Evolutionary conservation across 225 moss, liverwort and hornwort species (phyloP), one percentile per base, ranked within the genome.

Genomic region (Pseudisothecium myosuroides): DNA sequence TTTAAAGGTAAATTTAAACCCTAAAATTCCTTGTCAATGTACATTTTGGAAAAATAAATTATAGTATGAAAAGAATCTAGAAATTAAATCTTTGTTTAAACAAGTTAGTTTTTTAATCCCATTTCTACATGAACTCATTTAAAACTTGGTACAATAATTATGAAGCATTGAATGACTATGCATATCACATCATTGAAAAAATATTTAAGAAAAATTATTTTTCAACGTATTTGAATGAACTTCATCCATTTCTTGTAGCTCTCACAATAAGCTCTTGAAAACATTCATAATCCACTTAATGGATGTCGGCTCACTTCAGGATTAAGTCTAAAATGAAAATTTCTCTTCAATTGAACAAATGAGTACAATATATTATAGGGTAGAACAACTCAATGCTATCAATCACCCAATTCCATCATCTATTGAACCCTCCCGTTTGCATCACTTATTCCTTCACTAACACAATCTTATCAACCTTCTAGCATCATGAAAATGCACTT

Each of bases 361-460:
- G n/a, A n/a, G n/a, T n/a, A n/a, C 11, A 37, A 3, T 66, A 66
- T 36, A 1, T 19, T 66, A 66, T 10, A 34, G 27, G 12, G 12
- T 6, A 12, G 12, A 60, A 24, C 60, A 60, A 60, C 12, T 12
- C 4, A 22, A 4, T 58, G 23, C 10, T 11, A 4, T 58, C 4
- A 31, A 0, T 31, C 32, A 63, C n/a, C 2, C 3, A 62, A 62
- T 29, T 62, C 62, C 29, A 62, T 29, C 29, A 29, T 29, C 7
- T 62, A 15, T 7, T 62, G 14, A 1, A 28, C 31, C 16, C 4
- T 31, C 31, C 29, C 18, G 34, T 18, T 34, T 34, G 64, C 32
- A 2, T 64, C 14, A 18, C 2, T 64, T 10, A 66, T 0, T 6
- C 17, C 19, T 2, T 2, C 5, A 65, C 3, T 65, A 36, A 1